Percentiles rank a stretch among this genome's conserved stretches.
phyloP scores from a whole-genome alignment of 2,329 filamentous ascomycete species.

The Pseudogymnoascus sp. region DNA sequence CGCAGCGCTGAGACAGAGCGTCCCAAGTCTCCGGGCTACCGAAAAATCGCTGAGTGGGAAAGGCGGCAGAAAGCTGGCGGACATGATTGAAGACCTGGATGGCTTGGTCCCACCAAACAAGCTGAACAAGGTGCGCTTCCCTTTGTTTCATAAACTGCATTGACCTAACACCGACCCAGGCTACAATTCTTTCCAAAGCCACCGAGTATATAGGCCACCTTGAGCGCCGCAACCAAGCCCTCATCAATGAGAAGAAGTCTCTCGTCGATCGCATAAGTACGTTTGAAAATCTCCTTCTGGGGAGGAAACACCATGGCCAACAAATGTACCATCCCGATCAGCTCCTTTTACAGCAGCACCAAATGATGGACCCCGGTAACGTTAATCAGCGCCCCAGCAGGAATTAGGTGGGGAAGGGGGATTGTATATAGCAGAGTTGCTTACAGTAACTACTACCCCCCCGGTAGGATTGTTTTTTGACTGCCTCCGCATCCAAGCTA shows the following conservation, averaged over 20 bases:
- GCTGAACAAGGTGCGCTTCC: slow-evolving; percentile 51
- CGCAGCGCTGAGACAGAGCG: slow-evolving; percentile 64
- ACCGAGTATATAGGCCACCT: slow-evolving; percentile 20
- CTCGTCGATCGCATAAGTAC: neutral
- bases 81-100: slow-evolving; percentile 50
- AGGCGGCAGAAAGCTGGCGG: slow-evolving; percentile 38
- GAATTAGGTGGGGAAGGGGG: neutral
- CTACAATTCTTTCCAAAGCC: slow-evolving; percentile 18
- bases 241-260: neutral
- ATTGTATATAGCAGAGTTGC: neutral
- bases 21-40: slow-evolving; percentile 59
- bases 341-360: neutral
- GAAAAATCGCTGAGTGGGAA: neutral
- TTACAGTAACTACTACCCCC: neutral
- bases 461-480: too few relatives aligned
- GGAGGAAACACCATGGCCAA: neutral
- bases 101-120: slow-evolving; percentile 59
- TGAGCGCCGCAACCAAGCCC: slow-evolving; percentile 11
- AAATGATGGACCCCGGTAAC: neutral
- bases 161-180: slow-evolving; percentile 10
- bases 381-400: neutral
- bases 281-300: neutral
- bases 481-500: too few relatives aligned
- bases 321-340: slow-evolving; percentile 1
- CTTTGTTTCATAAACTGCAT: neutral